A percentile compares a stretch with the other conserved stretches of the same genome.
Evolutionary conservation across 176 grass and related monocot genomes (phyloP).

Genomic region (Triticum turgidum): DNA sequence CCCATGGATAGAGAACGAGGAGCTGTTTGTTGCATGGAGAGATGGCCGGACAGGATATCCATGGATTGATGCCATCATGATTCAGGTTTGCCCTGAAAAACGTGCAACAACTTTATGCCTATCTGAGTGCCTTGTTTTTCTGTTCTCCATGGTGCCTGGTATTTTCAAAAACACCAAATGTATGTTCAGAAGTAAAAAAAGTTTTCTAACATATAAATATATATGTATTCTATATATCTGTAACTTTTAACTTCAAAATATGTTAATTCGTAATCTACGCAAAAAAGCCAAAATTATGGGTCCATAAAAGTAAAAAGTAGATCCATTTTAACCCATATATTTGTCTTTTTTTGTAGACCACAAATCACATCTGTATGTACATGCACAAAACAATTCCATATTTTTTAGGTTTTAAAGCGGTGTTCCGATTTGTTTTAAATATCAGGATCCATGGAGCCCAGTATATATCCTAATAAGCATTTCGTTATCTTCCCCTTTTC

Average conservation of each 20-base stretch:
- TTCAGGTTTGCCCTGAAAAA: constrained; percentile 56
- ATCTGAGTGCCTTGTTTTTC: neutral
- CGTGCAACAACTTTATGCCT: neutral
- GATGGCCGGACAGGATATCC: constrained; percentile 86
- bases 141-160: neutral
- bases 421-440: neutral
- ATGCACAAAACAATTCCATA: no score
- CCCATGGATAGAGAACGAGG: constrained; percentile 71
- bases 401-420: neutral
- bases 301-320: no score
- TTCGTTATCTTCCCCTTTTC: neutral
- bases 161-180: neutral
- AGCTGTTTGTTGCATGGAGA: constrained; percentile 80
- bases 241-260: neutral
- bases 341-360: neutral
- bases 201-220: neutral
- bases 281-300: neutral
- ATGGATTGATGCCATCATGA: constrained; percentile 98
- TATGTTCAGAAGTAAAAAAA: neutral
- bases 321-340: no score
- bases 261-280: neutral
- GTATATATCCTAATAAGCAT: no score
- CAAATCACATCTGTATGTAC: no score
- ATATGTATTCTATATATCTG: neutral
- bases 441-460: no score